These are phyloP conservation scores for Pachysolen tannophilus DNA, from an alignment of 805 yeast genomes.

Conservation along the genomic window DNA sequence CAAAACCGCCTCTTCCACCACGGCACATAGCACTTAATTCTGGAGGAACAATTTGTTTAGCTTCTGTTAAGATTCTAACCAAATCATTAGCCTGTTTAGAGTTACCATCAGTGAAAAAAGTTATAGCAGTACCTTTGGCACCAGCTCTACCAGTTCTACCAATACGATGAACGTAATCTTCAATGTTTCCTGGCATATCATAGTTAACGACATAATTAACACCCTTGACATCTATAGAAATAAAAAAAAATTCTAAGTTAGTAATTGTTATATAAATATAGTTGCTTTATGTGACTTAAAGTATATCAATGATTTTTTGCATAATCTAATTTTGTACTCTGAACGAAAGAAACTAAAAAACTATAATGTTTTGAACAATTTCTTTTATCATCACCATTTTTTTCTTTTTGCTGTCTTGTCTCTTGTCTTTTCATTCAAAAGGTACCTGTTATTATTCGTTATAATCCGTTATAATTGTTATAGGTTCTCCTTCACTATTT, in stretches of 20 bases:
- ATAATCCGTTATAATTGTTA: no score
- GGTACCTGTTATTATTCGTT: no score
- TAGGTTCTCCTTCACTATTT: no score
- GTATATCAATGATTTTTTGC: constrained; percentile 5
- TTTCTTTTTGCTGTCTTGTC: no score
- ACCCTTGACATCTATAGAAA: constrained; percentile 84
- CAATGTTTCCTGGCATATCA: constrained; percentile 97
- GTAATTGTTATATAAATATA: not conserved
- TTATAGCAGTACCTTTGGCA: constrained; percentile 88
- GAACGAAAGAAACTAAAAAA: not conserved
- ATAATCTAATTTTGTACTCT: constrained; percentile 8
- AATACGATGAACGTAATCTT: constrained; percentile 97
- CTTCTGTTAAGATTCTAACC: constrained; percentile 87
- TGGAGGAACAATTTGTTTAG: constrained; percentile 83
- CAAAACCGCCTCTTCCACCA: constrained; percentile 61
- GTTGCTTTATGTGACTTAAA: not conserved
- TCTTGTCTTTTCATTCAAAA: no score
- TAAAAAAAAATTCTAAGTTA: constrained; percentile 5
- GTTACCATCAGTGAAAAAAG: constrained; percentile 86
- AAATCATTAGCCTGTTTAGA: constrained; percentile 84
- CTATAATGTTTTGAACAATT: no score
- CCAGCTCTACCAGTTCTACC: constrained; percentile 99
- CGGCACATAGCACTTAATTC: constrained; percentile 71
- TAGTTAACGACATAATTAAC: constrained; percentile 87
- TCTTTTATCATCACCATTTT: no score